phyloP scores from a whole-genome alignment of 768 basidiomycete genomes.

The Tubosaeta sp. region DNA sequence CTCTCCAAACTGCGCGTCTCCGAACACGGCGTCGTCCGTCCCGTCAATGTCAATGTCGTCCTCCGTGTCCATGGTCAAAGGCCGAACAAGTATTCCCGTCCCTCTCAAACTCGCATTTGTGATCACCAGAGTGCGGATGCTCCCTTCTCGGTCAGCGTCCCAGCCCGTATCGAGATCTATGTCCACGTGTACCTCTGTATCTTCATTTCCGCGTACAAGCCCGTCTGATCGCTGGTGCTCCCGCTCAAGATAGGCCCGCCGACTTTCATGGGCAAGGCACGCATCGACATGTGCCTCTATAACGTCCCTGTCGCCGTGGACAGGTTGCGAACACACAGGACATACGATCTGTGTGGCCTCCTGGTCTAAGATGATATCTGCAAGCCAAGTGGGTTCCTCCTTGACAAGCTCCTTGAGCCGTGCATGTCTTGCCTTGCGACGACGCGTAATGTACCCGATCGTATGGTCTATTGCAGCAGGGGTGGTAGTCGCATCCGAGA shows the following conservation, averaged over 20 bases:
- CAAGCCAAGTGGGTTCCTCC: conserved; percentile 45
- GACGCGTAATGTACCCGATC: conserved; percentile 60
- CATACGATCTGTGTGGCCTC: conserved; percentile 50
- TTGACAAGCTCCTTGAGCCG: conserved; percentile 63
- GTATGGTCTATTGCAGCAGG: conserved; percentile 44
- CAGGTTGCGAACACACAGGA: conserved; percentile 58
- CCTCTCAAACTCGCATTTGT: conserved; percentile 41
- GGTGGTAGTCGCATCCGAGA: conserved; percentile 21
- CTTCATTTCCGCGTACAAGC: conserved; percentile 32
- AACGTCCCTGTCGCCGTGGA: conserved; percentile 68
- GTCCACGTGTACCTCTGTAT: conserved; percentile 29
- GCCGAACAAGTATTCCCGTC: conserved; percentile 67
- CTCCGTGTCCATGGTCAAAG: conserved; percentile 59
- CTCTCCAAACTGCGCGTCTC: conserved; percentile 73
- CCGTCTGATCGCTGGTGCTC: conserved; percentile 22
- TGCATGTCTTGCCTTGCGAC: conserved; percentile 63
- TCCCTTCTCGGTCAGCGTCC: conserved; percentile 37
- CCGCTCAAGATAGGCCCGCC: conserved; percentile 34
- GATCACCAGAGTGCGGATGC: conserved; percentile 38
- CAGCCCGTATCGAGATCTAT: conserved; percentile 33
- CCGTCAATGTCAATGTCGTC: conserved; percentile 81
- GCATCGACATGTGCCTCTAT: conserved; percentile 79
- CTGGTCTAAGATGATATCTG: conserved; percentile 31
- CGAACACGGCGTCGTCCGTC: conserved; percentile 63
- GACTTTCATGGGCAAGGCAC: conserved; percentile 58